Percentiles rank a stretch among this genome's conserved stretches.
Evolutionary conservation across 257 asterid species (phyloP).

Genomic region (Plantago major): DNA sequence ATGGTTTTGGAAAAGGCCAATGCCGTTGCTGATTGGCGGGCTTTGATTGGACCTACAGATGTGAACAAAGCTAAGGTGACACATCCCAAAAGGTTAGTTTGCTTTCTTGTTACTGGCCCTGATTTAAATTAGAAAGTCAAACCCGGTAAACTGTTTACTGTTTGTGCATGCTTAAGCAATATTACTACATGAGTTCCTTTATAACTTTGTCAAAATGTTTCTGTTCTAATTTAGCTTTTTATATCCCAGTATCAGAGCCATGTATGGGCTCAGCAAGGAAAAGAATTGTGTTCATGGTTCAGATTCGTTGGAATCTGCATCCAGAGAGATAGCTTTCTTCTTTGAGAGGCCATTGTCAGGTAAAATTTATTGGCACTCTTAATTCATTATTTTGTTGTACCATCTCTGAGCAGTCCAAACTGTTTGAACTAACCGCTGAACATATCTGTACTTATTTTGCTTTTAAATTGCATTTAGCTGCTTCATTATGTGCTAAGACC

Average conservation of each 20-base stretch:
- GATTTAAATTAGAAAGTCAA: too few relatives aligned
- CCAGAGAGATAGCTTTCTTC: slow-evolving; percentile 69
- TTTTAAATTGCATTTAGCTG: not conserved
- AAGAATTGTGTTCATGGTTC: slow-evolving; percentile 89
- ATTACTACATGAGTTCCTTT: slow-evolving; percentile 2
- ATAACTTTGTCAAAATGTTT: not conserved
- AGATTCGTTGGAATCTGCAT: slow-evolving; percentile 72
- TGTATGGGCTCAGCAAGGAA: slow-evolving; percentile 59
- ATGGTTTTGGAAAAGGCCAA: slow-evolving; percentile 81
- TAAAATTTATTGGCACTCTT: slow-evolving; percentile 20
- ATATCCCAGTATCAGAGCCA: slow-evolving; percentile 63
- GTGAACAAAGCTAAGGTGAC: slow-evolving; percentile 60
- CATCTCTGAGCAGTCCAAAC: not conserved
- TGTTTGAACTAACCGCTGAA: not conserved
- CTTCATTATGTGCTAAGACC: not conserved
- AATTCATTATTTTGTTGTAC: not conserved
- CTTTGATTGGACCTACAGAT: slow-evolving; percentile 86
- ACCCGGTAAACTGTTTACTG: too few relatives aligned
- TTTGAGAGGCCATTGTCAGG: slow-evolving; percentile 51
- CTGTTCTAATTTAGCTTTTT: slow-evolving; percentile 1
- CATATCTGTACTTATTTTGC: not conserved
- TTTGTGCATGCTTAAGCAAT: too few relatives aligned
- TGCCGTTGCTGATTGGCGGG: slow-evolving; percentile 82
- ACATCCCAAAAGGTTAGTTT: slow-evolving; percentile 67
- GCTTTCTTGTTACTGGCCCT: not conserved